A percentile compares a stretch with the other conserved stretches of the same genome.
Evolutionary conservation across 352 stramenopile genomes (phyloP).

Genomic region (Paralagenidium karlingii): DNA sequence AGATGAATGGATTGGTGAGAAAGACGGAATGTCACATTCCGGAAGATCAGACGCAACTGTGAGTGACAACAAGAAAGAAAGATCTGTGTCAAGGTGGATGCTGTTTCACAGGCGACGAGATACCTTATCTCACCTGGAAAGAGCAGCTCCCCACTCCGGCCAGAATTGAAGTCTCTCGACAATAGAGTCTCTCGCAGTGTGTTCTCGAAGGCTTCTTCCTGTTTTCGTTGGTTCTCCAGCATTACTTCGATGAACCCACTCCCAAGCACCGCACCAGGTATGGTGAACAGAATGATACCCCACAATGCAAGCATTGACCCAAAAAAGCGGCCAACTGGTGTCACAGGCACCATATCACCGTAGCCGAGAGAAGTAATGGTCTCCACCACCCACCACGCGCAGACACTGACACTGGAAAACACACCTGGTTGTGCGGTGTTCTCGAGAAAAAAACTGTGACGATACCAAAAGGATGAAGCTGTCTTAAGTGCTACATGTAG

Average conservation of each 20-base stretch:
- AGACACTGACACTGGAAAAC: slow-evolving; percentile 66
- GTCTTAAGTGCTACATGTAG: neutral
- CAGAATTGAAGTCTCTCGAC: no score
- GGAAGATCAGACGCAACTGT: no score
- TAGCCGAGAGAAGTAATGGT: slow-evolving; percentile 83
- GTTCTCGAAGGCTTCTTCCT: slow-evolving; percentile 25
- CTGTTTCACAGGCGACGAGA: no score
- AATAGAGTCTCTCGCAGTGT: no score
- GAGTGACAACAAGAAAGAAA: no score
- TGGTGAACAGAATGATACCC: slow-evolving; percentile 82
- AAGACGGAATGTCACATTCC: no score
- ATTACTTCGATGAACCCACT: slow-evolving; percentile 77
- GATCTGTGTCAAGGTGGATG: no score
- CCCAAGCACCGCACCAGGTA: slow-evolving; percentile 64
- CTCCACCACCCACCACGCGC: slow-evolving; percentile 67
- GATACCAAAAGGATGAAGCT: neutral
- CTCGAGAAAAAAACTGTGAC: slow-evolving; percentile 81
- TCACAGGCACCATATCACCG: slow-evolving; percentile 73
- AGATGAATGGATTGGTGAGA: no score
- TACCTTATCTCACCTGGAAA: no score
- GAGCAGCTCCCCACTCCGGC: no score
- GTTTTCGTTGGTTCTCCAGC: slow-evolving; percentile 62
- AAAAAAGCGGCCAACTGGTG: slow-evolving; percentile 44
- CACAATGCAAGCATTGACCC: slow-evolving; percentile 62
- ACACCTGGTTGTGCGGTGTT: slow-evolving; percentile 55